phyloP scores from a whole-genome alignment of 225 moss, liverwort and hornwort species.

The Physcomitrellopsis africana region DNA sequence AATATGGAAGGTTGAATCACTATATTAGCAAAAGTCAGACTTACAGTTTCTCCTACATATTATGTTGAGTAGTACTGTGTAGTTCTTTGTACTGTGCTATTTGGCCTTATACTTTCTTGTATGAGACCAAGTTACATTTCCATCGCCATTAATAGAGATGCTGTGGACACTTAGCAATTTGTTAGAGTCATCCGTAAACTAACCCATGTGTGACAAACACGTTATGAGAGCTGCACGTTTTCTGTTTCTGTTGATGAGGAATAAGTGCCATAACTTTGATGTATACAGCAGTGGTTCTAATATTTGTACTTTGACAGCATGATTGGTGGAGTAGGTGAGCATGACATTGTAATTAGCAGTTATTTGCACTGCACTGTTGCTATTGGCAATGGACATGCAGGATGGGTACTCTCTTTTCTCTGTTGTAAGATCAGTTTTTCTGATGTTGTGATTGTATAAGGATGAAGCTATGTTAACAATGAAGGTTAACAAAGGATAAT shows the following conservation, averaged over 20 bases:
- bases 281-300: conserved; percentile 5
- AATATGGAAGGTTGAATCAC: conserved; percentile 76
- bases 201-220: not conserved
- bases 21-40: conserved; percentile 84
- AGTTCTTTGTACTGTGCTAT: not conserved
- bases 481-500: too few species aligned
- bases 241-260: not conserved
- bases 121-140: not conserved
- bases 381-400: conserved; percentile 76
- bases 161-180: conserved; percentile 11
- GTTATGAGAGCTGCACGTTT: not conserved
- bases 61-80: not conserved
- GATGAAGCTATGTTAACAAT: too few species aligned
- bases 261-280: not conserved
- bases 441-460: too few species aligned
- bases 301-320: conserved; percentile 6
- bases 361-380: conserved; percentile 76
- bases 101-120: conserved; percentile 8
- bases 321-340: conserved; percentile 71
- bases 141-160: not conserved
- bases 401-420: conserved; percentile 61
- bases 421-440: conserved; percentile 45
- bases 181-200: not conserved
- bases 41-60: not conserved
- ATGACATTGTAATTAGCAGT: conserved; percentile 86